Evolutionary conservation across 768 basidiomycete genomes (phyloP).

Genomic region (Artomyces pyxidatus): DNA sequence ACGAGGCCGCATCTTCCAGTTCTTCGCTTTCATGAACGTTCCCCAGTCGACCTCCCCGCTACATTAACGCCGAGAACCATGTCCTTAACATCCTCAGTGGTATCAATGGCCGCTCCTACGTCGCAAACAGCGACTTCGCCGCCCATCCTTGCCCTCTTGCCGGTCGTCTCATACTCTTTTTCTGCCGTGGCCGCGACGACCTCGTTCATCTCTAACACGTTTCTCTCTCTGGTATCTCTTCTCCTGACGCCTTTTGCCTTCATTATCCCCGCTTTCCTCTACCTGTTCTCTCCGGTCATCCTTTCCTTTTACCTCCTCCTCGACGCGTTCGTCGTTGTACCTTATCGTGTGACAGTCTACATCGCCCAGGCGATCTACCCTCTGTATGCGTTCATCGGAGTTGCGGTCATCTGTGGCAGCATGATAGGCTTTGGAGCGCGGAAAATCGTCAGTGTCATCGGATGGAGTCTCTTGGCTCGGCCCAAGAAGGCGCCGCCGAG

Average conservation of each 20-base stretch:
- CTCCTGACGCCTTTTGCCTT: background rate
- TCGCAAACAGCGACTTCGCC: background rate
- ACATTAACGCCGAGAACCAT: too few species aligned
- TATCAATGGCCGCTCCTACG: too few species aligned
- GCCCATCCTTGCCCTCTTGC: conserved; percentile 2
- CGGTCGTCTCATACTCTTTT: background rate
- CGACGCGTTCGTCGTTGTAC: conserved; percentile 3
- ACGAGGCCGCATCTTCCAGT: too few species aligned
- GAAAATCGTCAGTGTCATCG: conserved; percentile 5
- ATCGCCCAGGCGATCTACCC: conserved; percentile 10
- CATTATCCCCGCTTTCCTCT: background rate
- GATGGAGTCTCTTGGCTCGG: conserved; percentile 5
- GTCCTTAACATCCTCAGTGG: too few species aligned
- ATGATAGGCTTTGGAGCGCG: conserved; percentile 11
- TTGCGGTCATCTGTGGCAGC: conserved; percentile 9
- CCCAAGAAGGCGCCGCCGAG: background rate
- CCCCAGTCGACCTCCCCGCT: too few species aligned
- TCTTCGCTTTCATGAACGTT: too few species aligned
- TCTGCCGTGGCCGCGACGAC: background rate
- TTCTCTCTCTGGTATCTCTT: background rate
- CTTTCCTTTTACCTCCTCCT: conserved; percentile 4
- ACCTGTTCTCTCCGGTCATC: conserved; percentile 4
- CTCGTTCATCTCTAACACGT: background rate
- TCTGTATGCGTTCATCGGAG: conserved; percentile 13
- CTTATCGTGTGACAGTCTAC: conserved; percentile 4